Evolutionary conservation across 805 yeast genomes (phyloP).

Genomic region (Suhomyces tanzawaensis): DNA sequence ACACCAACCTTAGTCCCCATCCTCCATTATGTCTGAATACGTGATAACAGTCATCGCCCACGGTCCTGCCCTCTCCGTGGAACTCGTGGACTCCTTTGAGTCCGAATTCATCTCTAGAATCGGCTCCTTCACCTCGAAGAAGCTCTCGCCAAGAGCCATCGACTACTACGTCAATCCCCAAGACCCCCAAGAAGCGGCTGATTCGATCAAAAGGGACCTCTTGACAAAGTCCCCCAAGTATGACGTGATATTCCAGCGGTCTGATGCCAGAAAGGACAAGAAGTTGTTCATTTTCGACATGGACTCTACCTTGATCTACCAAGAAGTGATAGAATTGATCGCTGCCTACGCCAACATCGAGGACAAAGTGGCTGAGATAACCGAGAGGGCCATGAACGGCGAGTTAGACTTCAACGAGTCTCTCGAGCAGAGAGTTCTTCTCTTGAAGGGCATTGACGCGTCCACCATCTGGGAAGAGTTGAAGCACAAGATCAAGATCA

Average conservation of each 20-base stretch:
- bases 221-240: constrained; percentile 9
- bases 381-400: constrained; percentile 95
- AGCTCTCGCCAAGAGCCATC: constrained; percentile 21
- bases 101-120: constrained; percentile 1
- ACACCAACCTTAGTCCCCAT: no score
- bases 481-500: constrained; percentile 63
- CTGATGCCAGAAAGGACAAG: constrained; percentile 27
- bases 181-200: neutral
- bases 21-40: constrained; percentile 9
- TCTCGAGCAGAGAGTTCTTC: constrained; percentile 64
- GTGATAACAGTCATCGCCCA: constrained; percentile 22
- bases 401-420: constrained; percentile 89
- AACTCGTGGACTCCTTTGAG: constrained; percentile 7
- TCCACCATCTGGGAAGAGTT: constrained; percentile 74
- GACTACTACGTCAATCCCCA: constrained; percentile 16
- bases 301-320: constrained; percentile 96
- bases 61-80: constrained; percentile 7
- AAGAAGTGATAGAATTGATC: constrained; percentile 93
- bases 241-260: constrained; percentile 35
- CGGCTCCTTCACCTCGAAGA: constrained; percentile 6
- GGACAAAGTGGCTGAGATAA: constrained; percentile 79
- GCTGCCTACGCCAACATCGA: constrained; percentile 95
- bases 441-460: constrained; percentile 81
- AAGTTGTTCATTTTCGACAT: constrained; percentile 87
- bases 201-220: neutral